phyloP scores from a whole-genome alignment of 768 basidiomycete genomes.

The Tylopilus subfusipes region DNA sequence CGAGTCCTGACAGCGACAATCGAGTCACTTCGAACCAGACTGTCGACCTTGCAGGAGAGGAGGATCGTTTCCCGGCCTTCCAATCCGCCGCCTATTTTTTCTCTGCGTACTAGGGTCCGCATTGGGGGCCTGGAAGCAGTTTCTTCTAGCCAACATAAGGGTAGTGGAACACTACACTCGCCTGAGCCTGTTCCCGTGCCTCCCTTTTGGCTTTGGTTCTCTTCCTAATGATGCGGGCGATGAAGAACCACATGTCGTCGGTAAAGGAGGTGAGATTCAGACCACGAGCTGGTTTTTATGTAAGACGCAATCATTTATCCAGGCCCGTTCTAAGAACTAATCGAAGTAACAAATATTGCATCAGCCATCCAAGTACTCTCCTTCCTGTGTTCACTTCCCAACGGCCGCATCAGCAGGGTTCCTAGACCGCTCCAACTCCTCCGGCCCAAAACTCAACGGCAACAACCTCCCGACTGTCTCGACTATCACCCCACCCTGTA shows the following conservation, averaged over 20 bases:
- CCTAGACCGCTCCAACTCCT: constrained; percentile 58
- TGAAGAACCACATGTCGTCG: constrained; percentile 6
- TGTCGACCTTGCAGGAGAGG: background rate
- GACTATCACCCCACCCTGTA: constrained; percentile 46
- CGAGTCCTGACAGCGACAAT: too few relatives aligned
- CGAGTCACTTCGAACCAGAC: constrained; percentile 4
- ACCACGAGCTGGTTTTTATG: background rate
- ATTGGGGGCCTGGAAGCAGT: background rate
- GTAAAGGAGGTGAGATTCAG: background rate
- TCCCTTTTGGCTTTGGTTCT: background rate
- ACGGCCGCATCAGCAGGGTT: background rate
- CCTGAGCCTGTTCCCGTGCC: background rate
- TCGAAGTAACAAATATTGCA: too few relatives aligned
- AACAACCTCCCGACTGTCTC: constrained; percentile 72
- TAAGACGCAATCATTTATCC: background rate
- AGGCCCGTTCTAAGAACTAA: too few relatives aligned
- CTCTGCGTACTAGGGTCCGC: background rate
- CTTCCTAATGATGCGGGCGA: constrained; percentile 8
- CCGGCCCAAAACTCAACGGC: constrained; percentile 88
- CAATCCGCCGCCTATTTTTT: background rate
- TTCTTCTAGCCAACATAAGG: too few relatives aligned
- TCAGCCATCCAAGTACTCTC: too few relatives aligned
- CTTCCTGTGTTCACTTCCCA: background rate
- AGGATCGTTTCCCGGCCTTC: background rate
- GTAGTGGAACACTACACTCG: background rate